Conservation (phyloP, 768 basidiomycete species). For the Naganishia randhawae region DNA sequence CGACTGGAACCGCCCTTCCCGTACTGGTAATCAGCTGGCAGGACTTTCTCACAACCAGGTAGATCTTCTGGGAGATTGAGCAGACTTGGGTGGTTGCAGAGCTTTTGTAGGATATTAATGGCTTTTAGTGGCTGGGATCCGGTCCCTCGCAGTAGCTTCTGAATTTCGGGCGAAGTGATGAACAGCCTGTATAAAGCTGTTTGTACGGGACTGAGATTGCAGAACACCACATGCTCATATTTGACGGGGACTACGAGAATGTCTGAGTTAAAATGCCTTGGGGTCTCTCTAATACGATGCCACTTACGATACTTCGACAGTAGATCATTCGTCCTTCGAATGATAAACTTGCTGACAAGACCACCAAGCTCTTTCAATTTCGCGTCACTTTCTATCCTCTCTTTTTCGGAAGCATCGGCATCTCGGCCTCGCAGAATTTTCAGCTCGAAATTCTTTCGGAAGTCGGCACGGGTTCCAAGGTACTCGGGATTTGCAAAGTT, state of each 20-base stretch:
- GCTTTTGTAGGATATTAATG: constrained; percentile 87
- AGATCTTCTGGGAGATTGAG: constrained; percentile 80
- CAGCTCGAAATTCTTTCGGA: constrained; percentile 92
- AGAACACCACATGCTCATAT: constrained; percentile 97
- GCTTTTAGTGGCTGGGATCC: constrained; percentile 94
- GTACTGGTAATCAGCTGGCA: constrained; percentile 68
- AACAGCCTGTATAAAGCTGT: constrained; percentile 80
- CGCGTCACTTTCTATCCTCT: constrained; percentile 76
- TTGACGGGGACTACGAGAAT: constrained; percentile 80
- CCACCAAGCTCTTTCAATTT: constrained; percentile 86
- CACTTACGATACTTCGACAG: constrained; percentile 86
- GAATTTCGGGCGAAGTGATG: constrained; percentile 87
- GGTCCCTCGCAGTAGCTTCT: constrained; percentile 76
- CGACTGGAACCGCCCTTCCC: constrained; percentile 42
- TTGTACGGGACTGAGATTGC: constrained; percentile 77
- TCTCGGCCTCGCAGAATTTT: constrained; percentile 86
- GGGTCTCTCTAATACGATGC: neutral
- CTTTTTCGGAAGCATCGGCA: constrained; percentile 71
- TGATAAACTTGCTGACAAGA: constrained; percentile 88
- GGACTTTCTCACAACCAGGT: constrained; percentile 70
- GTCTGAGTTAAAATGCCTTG: neutral
- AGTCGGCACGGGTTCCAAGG: constrained; percentile 80
- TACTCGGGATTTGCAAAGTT: constrained; percentile 91
- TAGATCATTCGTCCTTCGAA: constrained; percentile 86
- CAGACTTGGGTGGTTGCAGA: constrained; percentile 92